Evolutionary conservation across 345 rosid genomes (phyloP), one percentile per base, ranked within the genome.

Genomic region (Rhodomyrtus tomentosa): DNA sequence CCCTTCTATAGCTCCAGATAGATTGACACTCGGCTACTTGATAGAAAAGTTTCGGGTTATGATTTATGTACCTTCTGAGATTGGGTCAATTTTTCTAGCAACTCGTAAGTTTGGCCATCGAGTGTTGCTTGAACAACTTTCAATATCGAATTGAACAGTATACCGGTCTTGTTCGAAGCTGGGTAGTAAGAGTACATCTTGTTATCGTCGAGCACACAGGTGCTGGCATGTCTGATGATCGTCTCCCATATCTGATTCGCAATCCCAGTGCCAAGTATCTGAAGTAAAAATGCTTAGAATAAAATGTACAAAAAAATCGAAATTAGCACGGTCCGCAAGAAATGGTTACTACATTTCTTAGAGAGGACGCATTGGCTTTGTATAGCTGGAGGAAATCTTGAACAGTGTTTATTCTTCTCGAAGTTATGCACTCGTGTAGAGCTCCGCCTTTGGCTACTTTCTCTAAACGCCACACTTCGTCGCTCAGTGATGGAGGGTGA

Each of bases 191-290:
- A 20, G 80, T 89, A 92, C 36, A 88, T 72, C 85, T 90, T 91
- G 52, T 86, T 86, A 83, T 89, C 93, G 15, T 94, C 92, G 38
- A 90, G 22, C 82, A 87, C 92, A 87, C 99, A 97, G 4, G 80
- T 8, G 21, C 55, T 83, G 7, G 98, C 98, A 51, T 97, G 99
- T 5, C 84, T 87, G 79, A 93, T 85, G 79, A 95, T 94, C 48
- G 86, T 81, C 2, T 93, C 89, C 98, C 96, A 95, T 14, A 6
- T 89, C 86, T 21, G 91, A 82, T 83, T 91, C 22, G 98, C 84
- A 83, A 88, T 86, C 48, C 88, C 88, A 32, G 36, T 55, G 82
- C 89, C 87, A 72, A 95, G 83, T 12, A 92, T 86, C 99, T 97
- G 88, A 85, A 50, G 10, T 24, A 48, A 80, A 62, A 38, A 12